Evolutionary conservation across 208 protist species (phyloP).

Genomic region (Perkinsela sp.): DNA sequence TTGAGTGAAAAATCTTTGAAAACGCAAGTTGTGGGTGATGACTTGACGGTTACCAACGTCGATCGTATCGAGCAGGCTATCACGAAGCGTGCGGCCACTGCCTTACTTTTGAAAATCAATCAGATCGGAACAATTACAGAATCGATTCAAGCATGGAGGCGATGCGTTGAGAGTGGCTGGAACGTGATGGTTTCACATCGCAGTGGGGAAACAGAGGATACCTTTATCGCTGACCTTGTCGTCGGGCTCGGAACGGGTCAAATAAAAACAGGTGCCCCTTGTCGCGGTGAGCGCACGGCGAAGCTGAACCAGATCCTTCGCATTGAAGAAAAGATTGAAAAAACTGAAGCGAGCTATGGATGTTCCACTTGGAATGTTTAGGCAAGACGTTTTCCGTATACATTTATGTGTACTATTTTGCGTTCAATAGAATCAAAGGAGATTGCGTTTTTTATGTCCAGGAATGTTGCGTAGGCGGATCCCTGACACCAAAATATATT

Average conservation of each 20-base stretch:
- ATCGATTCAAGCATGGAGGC: conserved; percentile 72
- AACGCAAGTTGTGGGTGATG: conserved; percentile 88
- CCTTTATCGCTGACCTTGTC: conserved; percentile 92
- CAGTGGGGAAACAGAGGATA: conserved; percentile 91
- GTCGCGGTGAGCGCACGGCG: conserved; percentile 78
- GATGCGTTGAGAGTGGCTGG: conserved; percentile 44
- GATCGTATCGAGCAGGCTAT: conserved; percentile 73
- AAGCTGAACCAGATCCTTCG: conserved; percentile 98
- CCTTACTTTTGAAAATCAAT: conserved; percentile 96
- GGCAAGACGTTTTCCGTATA: no score
- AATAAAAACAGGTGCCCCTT: conserved; percentile 97
- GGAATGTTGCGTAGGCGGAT: no score
- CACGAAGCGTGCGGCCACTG: conserved; percentile 72
- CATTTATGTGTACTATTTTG: no score
- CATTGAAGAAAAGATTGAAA: conserved; percentile 77
- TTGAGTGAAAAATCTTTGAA: conserved; percentile 17
- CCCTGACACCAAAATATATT: no score
- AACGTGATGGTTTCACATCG: conserved; percentile 76
- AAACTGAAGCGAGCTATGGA: neutral
- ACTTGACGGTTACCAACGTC: conserved; percentile 90
- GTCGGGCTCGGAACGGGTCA: conserved; percentile 80
- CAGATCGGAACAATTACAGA: conserved; percentile 94
- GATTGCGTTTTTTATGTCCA: no score
- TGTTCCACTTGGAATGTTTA: neutral
- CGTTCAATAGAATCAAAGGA: no score